These are phyloP conservation scores for Graphium sp. DNA, from an alignment of 2,329 filamentous ascomycete species.

Conservation along the genomic window DNA sequence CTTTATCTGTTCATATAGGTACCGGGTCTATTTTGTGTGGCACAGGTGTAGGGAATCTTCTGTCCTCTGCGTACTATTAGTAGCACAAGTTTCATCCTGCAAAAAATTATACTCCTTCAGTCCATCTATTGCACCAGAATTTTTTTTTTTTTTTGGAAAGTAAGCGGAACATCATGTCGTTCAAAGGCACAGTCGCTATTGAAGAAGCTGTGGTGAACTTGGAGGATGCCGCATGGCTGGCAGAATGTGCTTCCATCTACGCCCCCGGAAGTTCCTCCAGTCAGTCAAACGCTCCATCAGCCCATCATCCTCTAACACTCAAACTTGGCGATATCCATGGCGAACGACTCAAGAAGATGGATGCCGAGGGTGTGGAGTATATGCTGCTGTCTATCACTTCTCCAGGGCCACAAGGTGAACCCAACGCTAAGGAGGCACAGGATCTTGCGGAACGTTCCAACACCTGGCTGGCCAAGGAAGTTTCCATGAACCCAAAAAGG, in stretches of 20 bases:
- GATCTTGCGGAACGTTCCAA: slow-evolving; percentile 12
- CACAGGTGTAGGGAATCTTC: too few species aligned
- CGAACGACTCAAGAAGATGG: slow-evolving; percentile 13
- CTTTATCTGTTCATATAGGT: too few species aligned
- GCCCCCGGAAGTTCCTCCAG: slow-evolving; percentile 7
- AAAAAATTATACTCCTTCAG: too few species aligned
- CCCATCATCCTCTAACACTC: slow-evolving; percentile 10
- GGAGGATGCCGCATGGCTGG: slow-evolving; percentile 11
- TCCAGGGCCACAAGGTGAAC: slow-evolving; percentile 14
- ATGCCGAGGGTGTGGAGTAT: slow-evolving; percentile 17
- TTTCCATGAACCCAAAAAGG: slow-evolving; percentile 9
- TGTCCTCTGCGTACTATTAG: too few species aligned
- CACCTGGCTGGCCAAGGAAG: slow-evolving; percentile 15
- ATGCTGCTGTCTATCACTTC: slow-evolving; percentile 17
- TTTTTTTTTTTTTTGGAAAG: too few species aligned
- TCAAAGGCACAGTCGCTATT: slow-evolving; percentile 15
- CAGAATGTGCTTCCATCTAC: slow-evolving; percentile 12
- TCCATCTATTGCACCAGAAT: too few species aligned
- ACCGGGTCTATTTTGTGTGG: too few species aligned
- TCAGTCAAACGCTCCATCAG: slow-evolving; percentile 4
- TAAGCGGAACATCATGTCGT: slow-evolving; percentile 1
- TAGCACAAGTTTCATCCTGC: too few species aligned
- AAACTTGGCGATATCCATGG: slow-evolving; percentile 14
- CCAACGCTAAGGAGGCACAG: slow-evolving; percentile 10
- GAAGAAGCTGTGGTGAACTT: slow-evolving; percentile 17